phyloP scores from a whole-genome alignment of 2,329 filamentous ascomycete genomes.

The Nemania diffusa region DNA sequence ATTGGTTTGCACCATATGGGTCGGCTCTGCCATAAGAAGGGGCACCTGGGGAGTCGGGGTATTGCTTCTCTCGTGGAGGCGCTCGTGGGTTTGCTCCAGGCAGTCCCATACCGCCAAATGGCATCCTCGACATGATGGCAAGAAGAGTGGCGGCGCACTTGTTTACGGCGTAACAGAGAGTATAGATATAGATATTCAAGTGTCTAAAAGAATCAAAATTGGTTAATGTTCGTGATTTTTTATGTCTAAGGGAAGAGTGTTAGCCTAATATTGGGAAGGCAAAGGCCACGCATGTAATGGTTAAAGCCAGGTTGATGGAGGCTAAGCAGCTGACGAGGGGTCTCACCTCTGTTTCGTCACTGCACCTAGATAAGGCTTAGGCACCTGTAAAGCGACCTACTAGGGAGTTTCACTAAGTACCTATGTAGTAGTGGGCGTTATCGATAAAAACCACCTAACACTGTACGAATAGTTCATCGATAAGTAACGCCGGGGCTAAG shows the following conservation, averaged over 20 bases:
- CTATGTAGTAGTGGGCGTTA: not conserved
- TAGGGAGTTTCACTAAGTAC: not conserved
- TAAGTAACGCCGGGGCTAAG: not conserved
- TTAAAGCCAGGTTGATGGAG: not conserved
- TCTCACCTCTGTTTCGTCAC: constrained; percentile 31
- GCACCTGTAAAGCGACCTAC: constrained; percentile 1
- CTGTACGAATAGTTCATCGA: not conserved
- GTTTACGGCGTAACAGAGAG: not conserved
- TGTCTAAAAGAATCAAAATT: not conserved
- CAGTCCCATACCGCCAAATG: constrained; percentile 35
- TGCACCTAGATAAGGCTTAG: constrained; percentile 17
- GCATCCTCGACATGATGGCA: constrained; percentile 34
- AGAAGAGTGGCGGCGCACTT: not conserved
- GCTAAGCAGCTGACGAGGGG: constrained; percentile 18
- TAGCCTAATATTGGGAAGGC: not conserved
- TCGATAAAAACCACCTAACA: not conserved
- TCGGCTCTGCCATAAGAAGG: constrained; percentile 26
- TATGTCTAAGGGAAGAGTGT: not conserved
- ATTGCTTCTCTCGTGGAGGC: constrained; percentile 32
- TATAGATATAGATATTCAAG: not conserved
- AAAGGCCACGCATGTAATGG: constrained; percentile 15
- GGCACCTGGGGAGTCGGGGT: constrained; percentile 20
- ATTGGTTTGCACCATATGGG: constrained; percentile 10
- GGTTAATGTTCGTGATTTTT: not conserved
- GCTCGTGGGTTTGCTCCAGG: constrained; percentile 34